Evolutionary conservation across 768 basidiomycete species (phyloP).

Genomic region (Tephrocybe sp.): DNA sequence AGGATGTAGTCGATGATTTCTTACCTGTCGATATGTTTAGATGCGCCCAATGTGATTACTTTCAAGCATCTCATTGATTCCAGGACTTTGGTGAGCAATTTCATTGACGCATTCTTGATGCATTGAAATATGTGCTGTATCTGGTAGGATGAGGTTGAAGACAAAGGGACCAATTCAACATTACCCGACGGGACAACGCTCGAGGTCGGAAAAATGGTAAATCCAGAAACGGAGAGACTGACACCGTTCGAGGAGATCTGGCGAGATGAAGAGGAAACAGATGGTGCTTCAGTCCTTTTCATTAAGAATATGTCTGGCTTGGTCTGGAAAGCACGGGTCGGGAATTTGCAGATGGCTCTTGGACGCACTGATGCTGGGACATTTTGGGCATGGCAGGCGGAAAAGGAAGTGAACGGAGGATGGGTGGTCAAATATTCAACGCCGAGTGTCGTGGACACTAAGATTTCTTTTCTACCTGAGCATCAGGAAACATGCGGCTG

Average conservation of each 20-base stretch:
- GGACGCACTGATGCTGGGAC: conserved; percentile 9
- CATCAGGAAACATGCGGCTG: conserved; percentile 6
- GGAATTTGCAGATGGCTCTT: conserved; percentile 16
- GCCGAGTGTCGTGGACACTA: background rate
- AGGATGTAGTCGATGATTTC: background rate
- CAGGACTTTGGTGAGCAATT: conserved; percentile 24
- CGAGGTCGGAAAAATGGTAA: conserved; percentile 33
- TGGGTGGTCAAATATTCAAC: conserved; percentile 13
- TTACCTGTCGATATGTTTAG: conserved; percentile 9
- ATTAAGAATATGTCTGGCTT: conserved; percentile 15
- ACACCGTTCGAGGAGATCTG: conserved; percentile 33
- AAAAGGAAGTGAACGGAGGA: background rate
- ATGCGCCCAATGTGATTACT: conserved; percentile 19
- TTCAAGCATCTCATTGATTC: conserved; percentile 35
- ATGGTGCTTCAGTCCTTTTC: conserved; percentile 12
- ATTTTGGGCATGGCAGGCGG: conserved; percentile 24
- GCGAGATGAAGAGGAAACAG: conserved; percentile 25
- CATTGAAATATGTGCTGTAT: background rate
- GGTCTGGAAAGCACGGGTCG: conserved; percentile 18
- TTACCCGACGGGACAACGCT: conserved; percentile 29
- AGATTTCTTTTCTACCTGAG: conserved; percentile 11
- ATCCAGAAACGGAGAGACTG: conserved; percentile 28
- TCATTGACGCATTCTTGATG: background rate
- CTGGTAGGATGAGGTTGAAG: conserved; percentile 15
- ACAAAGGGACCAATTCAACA: conserved; percentile 25